These are phyloP conservation scores for Allium fistulosum DNA, from an alignment of 106 monocot genomes.

Conservation along the genomic window DNA sequence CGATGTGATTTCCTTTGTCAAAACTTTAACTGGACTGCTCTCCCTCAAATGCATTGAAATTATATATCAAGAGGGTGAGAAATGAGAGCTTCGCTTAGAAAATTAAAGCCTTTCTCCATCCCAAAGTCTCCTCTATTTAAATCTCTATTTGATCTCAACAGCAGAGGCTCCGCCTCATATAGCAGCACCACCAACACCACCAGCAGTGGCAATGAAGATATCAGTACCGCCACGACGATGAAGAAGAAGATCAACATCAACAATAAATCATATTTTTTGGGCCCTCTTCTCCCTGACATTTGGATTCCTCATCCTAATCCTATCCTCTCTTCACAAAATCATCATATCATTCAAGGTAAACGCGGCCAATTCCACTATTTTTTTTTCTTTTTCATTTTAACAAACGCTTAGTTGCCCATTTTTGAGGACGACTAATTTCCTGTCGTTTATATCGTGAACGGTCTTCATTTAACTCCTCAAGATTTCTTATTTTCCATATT, in stretches of 20 bases:
- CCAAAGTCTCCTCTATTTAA: not conserved
- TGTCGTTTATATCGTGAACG: not conserved
- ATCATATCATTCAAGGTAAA: not conserved
- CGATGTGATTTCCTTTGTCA: too few relatives aligned
- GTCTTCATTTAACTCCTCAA: not conserved
- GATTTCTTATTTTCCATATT: not conserved
- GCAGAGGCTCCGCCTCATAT: not conserved
- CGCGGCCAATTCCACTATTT: not conserved
- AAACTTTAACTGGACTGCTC: too few relatives aligned
- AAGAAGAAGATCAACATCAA: not conserved
- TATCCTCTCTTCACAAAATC: slow-evolving; percentile 2
- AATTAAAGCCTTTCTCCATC: not conserved
- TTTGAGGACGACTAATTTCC: not conserved
- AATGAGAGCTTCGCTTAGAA: slow-evolving; percentile 1
- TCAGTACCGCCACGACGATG: not conserved
- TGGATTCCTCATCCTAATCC: slow-evolving; percentile 29
- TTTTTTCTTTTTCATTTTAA: slow-evolving; percentile 1
- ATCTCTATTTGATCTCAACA: not conserved
- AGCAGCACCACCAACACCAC: not conserved
- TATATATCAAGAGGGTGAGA: not conserved
- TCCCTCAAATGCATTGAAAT: too few relatives aligned
- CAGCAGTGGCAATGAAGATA: not conserved
- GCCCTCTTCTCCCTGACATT: slow-evolving; percentile 66
- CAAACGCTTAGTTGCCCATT: not conserved
- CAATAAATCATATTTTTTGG: slow-evolving; percentile 27